A percentile compares a stretch with the other conserved stretches of the same genome.
Conservation (phyloP, 805 yeast genomes). For the Clavispora phyllophila region DNA sequence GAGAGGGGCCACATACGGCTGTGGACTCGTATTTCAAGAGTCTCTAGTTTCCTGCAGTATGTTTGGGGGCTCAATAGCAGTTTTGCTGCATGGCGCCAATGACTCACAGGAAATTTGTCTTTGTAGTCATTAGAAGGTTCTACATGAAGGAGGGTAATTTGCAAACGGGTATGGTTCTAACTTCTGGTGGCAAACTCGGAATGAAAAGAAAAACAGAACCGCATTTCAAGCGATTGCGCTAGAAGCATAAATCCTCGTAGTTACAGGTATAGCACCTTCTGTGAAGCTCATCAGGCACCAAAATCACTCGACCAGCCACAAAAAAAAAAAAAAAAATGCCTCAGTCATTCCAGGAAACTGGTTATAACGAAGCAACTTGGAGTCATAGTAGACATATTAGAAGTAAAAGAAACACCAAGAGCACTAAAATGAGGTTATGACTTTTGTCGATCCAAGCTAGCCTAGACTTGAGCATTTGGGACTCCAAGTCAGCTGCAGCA, state of each 20-base stretch:
- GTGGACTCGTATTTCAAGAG: background rate
- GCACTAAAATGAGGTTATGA: background rate
- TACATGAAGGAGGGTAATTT: background rate
- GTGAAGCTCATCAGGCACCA: no score
- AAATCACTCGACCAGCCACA: no score
- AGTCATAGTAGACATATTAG: background rate
- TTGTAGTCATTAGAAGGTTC: background rate
- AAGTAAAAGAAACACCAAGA: background rate
- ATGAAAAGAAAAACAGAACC: no score
- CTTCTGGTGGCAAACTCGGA: background rate
- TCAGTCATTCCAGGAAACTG: no score
- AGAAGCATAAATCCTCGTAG: no score
- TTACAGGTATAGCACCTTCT: no score
- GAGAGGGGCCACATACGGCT: background rate
- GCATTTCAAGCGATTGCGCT: no score
- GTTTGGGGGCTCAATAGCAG: background rate
- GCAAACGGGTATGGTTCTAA: no score
- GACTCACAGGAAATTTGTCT: background rate
- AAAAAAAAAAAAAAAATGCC: no score
- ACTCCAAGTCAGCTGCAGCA: background rate
- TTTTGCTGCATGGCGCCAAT: background rate
- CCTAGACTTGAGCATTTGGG: background rate
- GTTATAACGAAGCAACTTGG: no score
- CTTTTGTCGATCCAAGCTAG: background rate
- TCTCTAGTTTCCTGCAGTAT: background rate